Base-by-base conservation (phyloP, 441 rosid species). In the Populus hybrid region DNA sequence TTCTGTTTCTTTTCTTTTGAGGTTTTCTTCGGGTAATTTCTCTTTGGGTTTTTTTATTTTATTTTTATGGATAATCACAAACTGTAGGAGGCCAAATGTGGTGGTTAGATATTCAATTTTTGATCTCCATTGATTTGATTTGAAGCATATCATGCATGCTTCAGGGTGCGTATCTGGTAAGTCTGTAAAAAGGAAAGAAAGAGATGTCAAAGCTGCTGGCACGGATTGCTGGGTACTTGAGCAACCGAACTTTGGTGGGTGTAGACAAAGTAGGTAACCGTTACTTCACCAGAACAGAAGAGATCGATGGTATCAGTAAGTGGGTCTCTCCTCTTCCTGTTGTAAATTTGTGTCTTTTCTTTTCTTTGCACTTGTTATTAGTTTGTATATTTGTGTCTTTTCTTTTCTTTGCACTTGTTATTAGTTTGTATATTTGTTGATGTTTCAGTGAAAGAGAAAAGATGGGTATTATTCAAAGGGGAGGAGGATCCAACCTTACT, bases 401-500 rank as follows among this genome's bases (percentile, higher is more conserved):
- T 34, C 35, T 59, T 59, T 59, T 4, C 20, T 26, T 26, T 30
- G 18, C 34, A 23, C 35, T 66, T 66, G 3, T 75, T 67, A 36
- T 38, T 9, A 64, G 61, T 74, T 77, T 14, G 61, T 35, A 70
- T 42, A 35, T 67, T 75, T 23, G 38, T 80, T 84, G 71, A 72
- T 78, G 76, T 85, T 77, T 34, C 86, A 95, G 99, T 86, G 81
- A 95, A 94, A 87, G 99, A 92, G 93, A 95, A 92, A 86, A 89
- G 97, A 89, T 95, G 95, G 95, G 97, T 94, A 34, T 70, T 77
- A 69, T 94, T 95, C 86, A 92, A 88, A 87, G 87, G 92, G 69
- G 98, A 95, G 83, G 82, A 88, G 67, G 98, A 95, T 75, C 99
- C 99, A 76, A 94, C 95, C 63, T 86, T 90, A 10, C 34, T 95